A percentile compares a stretch with the other conserved stretches of the same genome.
Conservation (phyloP, 768 basidiomycete species). For the Panellus pusillus region DNA sequence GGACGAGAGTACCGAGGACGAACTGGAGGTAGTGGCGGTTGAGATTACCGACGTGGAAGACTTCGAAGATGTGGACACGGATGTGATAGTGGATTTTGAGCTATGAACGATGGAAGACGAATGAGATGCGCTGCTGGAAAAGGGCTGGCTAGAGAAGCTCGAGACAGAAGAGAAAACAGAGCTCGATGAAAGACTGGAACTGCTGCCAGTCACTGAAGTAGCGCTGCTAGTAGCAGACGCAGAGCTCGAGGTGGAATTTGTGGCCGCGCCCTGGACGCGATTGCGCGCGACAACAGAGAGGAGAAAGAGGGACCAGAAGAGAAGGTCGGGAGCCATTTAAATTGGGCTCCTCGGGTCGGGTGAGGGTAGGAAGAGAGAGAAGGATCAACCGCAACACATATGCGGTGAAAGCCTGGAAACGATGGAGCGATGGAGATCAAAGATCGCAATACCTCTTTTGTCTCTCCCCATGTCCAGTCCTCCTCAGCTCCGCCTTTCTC, state of each 20-base stretch:
- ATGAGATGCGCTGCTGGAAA: not conserved
- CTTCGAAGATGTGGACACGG: constrained; percentile 14
- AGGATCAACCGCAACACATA: not conserved
- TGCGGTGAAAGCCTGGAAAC: too few relatives aligned
- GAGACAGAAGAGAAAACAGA: not conserved
- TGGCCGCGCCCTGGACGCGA: not conserved
- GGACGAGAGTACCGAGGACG: constrained; percentile 55
- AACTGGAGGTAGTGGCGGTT: constrained; percentile 36
- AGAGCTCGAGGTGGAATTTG: not conserved
- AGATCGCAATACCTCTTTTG: too few relatives aligned
- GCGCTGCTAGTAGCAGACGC: not conserved
- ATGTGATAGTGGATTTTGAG: not conserved
- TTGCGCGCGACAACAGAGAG: not conserved
- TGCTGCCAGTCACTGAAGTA: not conserved
- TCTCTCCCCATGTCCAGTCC: constrained; percentile 40
- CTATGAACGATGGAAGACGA: not conserved
- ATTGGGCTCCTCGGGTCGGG: not conserved
- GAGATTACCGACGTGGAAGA: constrained; percentile 19
- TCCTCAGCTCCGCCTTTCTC: constrained; percentile 53
- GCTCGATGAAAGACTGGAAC: not conserved
- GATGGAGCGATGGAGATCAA: too few relatives aligned
- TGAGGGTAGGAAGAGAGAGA: not conserved
- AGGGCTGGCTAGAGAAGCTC: not conserved
- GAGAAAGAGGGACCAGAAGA: constrained; percentile 1
- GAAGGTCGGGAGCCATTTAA: not conserved